phyloP scores from a whole-genome alignment of 805 yeast genomes.

The Candida ulmi region DNA sequence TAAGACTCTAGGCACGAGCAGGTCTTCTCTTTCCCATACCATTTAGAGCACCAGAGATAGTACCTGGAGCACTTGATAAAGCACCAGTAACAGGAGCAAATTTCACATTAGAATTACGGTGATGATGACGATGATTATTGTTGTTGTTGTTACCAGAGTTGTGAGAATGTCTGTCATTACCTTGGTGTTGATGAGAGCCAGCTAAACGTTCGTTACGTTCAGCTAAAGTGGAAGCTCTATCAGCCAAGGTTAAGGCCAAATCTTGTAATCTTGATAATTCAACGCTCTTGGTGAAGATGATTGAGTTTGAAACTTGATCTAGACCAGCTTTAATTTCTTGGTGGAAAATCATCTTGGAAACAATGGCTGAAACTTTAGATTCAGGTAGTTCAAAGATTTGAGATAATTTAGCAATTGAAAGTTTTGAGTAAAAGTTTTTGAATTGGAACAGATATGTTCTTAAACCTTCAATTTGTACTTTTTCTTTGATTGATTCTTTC shows the following conservation, averaged over 20 bases:
- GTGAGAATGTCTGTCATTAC: conserved; percentile 16
- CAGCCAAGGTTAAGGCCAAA: conserved; percentile 78
- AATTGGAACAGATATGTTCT: conserved; percentile 89
- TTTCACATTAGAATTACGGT: conserved; percentile 23
- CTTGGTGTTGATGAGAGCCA: conserved; percentile 46
- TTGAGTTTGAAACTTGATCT: conserved; percentile 56
- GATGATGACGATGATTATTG: conserved; percentile 22
- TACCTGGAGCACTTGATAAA: conserved; percentile 27
- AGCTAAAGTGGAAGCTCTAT: conserved; percentile 67
- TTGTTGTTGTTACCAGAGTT: conserved; percentile 14
- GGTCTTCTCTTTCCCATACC: conserved; percentile 28
- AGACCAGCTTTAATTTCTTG: conserved; percentile 76
- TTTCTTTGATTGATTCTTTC: conserved; percentile 65
- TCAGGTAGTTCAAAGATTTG: conserved; percentile 58
- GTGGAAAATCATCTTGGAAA: conserved; percentile 68
- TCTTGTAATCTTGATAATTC: conserved; percentile 84
- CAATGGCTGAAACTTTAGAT: conserved; percentile 52
- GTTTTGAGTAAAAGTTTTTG: conserved; percentile 67
- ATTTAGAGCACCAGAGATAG: conserved; percentile 31
- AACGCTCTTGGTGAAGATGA: conserved; percentile 69
- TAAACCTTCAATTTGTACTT: conserved; percentile 84
- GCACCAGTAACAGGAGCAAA: conserved; percentile 30
- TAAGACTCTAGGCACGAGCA: conserved; percentile 13
- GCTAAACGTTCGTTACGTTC: conserved; percentile 85
- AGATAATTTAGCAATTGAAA: conserved; percentile 64